These are phyloP conservation scores for Sporothrix pallida DNA, from an alignment of 2,329 filamentous ascomycete genomes.

Conservation along the genomic window DNA sequence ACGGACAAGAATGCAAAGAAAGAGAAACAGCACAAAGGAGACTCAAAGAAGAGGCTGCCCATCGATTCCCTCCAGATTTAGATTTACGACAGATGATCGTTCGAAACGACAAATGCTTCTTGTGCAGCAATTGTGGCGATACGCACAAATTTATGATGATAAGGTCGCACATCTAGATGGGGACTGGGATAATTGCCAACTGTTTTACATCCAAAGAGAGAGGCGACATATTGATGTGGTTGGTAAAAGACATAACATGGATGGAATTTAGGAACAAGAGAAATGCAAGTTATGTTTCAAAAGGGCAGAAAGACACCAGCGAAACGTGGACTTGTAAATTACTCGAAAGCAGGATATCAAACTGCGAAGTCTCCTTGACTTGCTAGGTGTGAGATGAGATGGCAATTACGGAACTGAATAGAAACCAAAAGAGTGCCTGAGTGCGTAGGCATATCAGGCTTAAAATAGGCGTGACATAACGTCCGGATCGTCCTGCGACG, in stretches of 20 bases:
- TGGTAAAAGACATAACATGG: not conserved
- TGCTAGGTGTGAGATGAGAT: not conserved
- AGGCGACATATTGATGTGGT: not conserved
- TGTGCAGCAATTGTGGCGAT: no score
- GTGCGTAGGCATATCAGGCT: no score
- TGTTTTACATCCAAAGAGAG: not conserved
- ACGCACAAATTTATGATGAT: not conserved
- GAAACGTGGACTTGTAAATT: no score
- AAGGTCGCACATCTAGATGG: not conserved
- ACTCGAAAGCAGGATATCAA: no score
- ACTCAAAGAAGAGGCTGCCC: not conserved
- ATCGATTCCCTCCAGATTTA: not conserved
- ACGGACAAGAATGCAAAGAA: not conserved
- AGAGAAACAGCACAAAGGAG: not conserved
- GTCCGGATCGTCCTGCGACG: not conserved
- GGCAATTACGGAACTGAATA: not conserved
- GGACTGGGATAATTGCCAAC: not conserved
- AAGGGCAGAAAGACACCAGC: no score
- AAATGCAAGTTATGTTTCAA: no score
- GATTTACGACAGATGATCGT: no score
- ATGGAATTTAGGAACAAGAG: no score
- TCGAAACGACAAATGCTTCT: no score
- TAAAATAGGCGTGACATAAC: no score
- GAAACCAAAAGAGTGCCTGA: not conserved
- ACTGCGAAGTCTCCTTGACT: no score